Evolutionary conservation across 805 yeast genomes (phyloP), one percentile per base, ranked within the genome.

Genomic region (Cyberlindnera mycetangii): DNA sequence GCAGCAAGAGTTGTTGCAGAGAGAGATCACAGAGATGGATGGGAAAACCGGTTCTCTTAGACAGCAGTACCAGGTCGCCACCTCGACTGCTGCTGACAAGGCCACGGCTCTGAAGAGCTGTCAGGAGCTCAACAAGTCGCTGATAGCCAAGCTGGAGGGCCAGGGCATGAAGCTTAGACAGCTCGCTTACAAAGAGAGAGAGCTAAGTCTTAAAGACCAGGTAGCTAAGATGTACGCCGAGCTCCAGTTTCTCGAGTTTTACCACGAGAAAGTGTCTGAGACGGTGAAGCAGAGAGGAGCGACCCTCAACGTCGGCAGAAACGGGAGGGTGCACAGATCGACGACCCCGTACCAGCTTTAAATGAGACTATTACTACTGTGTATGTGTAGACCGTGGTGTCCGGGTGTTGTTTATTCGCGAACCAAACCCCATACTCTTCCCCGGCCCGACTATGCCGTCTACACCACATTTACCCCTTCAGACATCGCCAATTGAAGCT

Each of bases 1-100:
- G 12, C 24, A 44, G 14, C 14, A 17, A 7, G 36, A 7, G 2
- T 38, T 58, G 22, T 49, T 49, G 10, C 46, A 21, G 9, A 20
- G 9, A 4, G 20, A 39, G 19, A 39, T 32, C 17, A 7, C 16
- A 2, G 44, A 36, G 19, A 17, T 37, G 36, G n/a, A 24, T 7
- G 30, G n/a, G 2, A 35, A 45, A 28, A 43, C 37, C 12, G 44
- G 39, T 14, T 20, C 24, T 1, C 51, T 72, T 22, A 59, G 83
- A 46, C 32, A 48, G 1, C 44, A 60, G n/a, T 78, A 78, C 51
- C 83, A 77, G 55, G 38, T 47, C 5, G 56, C 56, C 7, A 76
- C 82, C 0, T 65, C 77, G 1, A 41, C 50, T n/a, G 81, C 81
- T 4, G 78, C 78, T 0, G 75, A 71, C 31, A 47, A 60, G 37